Evolutionary conservation across 768 basidiomycete genomes (phyloP), one percentile per base, ranked within the genome.

Genomic region (Coprinellus micaceus): DNA sequence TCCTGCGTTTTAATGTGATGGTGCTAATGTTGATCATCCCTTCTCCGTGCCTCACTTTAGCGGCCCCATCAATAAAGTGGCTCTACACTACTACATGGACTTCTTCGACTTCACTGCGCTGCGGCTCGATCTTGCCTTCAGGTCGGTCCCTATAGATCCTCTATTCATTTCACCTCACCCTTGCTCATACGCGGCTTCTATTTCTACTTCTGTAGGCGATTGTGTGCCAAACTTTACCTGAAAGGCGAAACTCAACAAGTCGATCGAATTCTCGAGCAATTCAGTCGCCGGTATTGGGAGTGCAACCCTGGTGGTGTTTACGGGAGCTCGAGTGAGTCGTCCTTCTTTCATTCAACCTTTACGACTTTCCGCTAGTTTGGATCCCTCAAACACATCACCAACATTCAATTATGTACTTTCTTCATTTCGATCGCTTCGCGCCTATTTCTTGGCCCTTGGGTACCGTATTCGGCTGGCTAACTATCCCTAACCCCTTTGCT

Each of bases 241-340:
- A 95, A 94, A 70, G 97, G 86, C 1, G 97, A 99, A 70, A 96
- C 96, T 0, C 97, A 99, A 66, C 95, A 98, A 73, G 89, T 99
- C 41, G 97, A 98, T 69, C 86, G 97, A 41, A 98, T 99, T 59
- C 79, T 99, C 4, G 94, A 93, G 58, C 87, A 86, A 60, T 98
- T 99, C 64, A 91, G 91, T 64, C 77, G 84, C 39, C 84, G 93
- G 9, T 99, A 93, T 69, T 97, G 86, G 83, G 86, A 94, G 43
- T 94, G 92, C 68, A 98, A 98, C 67, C 88, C 91, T 0, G 74
- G 74, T 1, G 82, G 82, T 22, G 62, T 91, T n/a, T 95, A 88
- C 66, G 92, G 91, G 43, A 91, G 85, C 66, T 80, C 92, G 7
- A 89, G 94, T 94, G 64, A 67, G 91, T 77, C 3, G 26, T 25